These are phyloP conservation scores for Sphagnurus paluster DNA, from an alignment of 1,284 basidiomycete genomes.

Conservation along the genomic window DNA sequence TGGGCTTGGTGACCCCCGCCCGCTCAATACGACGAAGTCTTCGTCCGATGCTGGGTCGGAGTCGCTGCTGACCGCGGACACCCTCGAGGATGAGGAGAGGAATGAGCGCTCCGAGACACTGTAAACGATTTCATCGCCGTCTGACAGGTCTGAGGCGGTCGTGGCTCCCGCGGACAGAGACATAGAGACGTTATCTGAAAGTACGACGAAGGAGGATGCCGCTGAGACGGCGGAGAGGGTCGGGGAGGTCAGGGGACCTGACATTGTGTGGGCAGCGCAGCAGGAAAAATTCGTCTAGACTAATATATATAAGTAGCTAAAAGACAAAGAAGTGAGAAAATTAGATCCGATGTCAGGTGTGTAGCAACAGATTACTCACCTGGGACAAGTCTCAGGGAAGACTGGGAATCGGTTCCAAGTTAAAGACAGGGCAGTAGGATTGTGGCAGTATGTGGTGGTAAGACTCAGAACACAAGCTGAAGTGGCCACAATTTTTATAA, in stretches of 20 bases:
- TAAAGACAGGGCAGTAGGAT: background rate
- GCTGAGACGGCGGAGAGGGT: conserved; percentile 7
- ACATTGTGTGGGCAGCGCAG: background rate
- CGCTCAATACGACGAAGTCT: conserved; percentile 44
- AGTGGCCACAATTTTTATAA: too few species aligned
- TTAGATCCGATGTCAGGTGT: conserved; percentile 9
- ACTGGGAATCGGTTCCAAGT: too few species aligned
- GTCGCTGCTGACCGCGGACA: conserved; percentile 22
- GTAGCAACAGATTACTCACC: conserved; percentile 9
- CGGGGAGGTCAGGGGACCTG: conserved; percentile 11
- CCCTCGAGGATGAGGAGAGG: conserved; percentile 25
- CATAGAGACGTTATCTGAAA: conserved; percentile 17
- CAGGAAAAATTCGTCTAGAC: too few species aligned
- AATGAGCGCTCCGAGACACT: conserved; percentile 33
- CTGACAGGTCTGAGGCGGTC: conserved; percentile 34
- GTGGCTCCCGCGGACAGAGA: background rate
- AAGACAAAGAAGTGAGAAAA: background rate
- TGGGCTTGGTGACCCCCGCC: conserved; percentile 30
- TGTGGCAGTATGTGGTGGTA: conserved; percentile 1
- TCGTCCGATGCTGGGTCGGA: conserved; percentile 34
- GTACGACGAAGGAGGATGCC: conserved; percentile 18
- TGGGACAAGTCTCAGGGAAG: background rate
- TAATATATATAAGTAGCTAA: too few species aligned
- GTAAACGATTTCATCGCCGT: conserved; percentile 64
- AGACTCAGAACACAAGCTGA: background rate